phyloP scores from a whole-genome alignment of 2,329 filamentous ascomycete genomes.

The Pyrenophora seminiperda region DNA sequence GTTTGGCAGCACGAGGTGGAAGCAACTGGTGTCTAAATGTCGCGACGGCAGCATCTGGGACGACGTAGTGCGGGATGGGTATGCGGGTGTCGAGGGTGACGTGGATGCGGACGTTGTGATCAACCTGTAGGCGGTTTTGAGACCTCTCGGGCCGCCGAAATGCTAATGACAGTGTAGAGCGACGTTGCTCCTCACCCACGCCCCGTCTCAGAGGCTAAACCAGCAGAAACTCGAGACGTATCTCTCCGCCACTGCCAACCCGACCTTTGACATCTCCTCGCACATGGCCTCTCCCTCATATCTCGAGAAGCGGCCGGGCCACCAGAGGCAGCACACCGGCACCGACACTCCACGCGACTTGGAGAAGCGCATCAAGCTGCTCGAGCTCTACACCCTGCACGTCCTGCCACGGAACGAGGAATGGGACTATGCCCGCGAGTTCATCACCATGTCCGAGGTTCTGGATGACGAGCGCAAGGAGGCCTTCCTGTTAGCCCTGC shows the following conservation, averaged over 20 bases:
- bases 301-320: slow-evolving; percentile 39
- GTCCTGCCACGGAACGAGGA: slow-evolving; percentile 91
- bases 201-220: slow-evolving; percentile 79
- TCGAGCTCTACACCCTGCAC: slow-evolving; percentile 94
- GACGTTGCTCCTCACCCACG: slow-evolving; percentile 88
- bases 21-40: slow-evolving; percentile 78
- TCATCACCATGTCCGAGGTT: slow-evolving; percentile 83
- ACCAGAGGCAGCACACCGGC: slow-evolving; percentile 57
- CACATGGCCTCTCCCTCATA: slow-evolving; percentile 60
- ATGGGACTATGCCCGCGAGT: slow-evolving; percentile 94
- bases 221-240: slow-evolving; percentile 89
- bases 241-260: slow-evolving; percentile 75
- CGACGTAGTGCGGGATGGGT: slow-evolving; percentile 84
- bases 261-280: slow-evolving; percentile 72
- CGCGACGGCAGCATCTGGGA: slow-evolving; percentile 94
- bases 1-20: slow-evolving; percentile 87
- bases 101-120: slow-evolving; percentile 95
- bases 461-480: slow-evolving; percentile 92
- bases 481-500: slow-evolving; percentile 82
- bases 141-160: background rate
- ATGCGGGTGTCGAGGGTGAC: slow-evolving; percentile 84
- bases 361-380: slow-evolving; percentile 82
- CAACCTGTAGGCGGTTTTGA: slow-evolving; percentile 67
- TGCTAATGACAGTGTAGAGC: slow-evolving; percentile 60
- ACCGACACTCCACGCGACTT: slow-evolving; percentile 84